These are phyloP conservation scores for Arctium minus DNA, from an alignment of 129 eudicot species.

Conservation along the genomic window DNA sequence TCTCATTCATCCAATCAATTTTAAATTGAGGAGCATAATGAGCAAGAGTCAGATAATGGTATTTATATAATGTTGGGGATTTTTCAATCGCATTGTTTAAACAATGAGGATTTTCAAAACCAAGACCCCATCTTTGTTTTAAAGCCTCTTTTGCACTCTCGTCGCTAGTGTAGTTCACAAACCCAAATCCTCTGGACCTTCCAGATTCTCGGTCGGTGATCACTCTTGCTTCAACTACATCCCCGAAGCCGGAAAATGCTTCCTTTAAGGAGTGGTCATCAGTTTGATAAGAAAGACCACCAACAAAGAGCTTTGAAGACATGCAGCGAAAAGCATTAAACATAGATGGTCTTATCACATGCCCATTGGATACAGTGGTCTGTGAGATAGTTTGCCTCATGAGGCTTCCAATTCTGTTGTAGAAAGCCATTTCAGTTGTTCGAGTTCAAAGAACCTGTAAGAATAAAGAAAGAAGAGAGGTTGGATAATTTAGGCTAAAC, in stretches of 20 bases:
- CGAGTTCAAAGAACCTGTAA: background rate
- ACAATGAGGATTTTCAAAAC: too few species aligned
- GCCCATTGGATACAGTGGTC: slow-evolving; percentile 17
- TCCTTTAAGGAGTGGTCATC: slow-evolving; percentile 5
- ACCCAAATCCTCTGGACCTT: slow-evolving; percentile 76
- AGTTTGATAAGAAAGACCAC: slow-evolving; percentile 36
- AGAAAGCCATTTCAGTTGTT: slow-evolving; percentile 49
- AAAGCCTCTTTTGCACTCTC: slow-evolving; percentile 46
- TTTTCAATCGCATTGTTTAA: too few species aligned
- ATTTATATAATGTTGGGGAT: too few species aligned
- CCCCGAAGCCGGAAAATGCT: slow-evolving; percentile 24
- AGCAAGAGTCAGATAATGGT: too few species aligned
- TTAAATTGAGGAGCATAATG: too few species aligned
- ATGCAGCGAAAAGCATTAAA: slow-evolving; percentile 55
- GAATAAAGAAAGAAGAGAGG: background rate
- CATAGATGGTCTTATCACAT: slow-evolving; percentile 29
- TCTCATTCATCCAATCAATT: too few species aligned
- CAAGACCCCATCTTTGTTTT: too few species aligned
- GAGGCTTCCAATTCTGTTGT: background rate
- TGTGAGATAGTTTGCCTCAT: slow-evolving; percentile 42
- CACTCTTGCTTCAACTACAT: slow-evolving; percentile 48
- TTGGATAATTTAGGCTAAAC: background rate
- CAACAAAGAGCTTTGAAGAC: slow-evolving; percentile 75
- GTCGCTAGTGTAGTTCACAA: slow-evolving; percentile 45
- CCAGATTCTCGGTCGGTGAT: slow-evolving; percentile 61